phyloP scores from a whole-genome alignment of 768 basidiomycete genomes.

The Boletus barrowsii region DNA sequence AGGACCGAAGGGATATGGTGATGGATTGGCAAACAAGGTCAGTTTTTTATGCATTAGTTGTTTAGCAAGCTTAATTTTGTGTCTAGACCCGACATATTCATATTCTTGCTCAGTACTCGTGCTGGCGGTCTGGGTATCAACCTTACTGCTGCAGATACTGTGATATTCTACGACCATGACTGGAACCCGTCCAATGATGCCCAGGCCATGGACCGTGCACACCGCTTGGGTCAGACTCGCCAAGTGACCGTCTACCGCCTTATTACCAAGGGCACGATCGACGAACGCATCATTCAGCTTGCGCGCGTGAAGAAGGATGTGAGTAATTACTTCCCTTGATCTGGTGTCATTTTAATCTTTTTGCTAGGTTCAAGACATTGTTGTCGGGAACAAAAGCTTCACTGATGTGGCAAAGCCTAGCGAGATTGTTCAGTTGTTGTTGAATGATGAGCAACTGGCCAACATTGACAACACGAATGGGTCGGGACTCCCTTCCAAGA shows the following conservation, averaged over 20 bases:
- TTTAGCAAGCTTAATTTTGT: not conserved
- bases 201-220: constrained; percentile 97
- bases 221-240: constrained; percentile 93
- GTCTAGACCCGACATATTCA: constrained; percentile 76
- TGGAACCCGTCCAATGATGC: constrained; percentile 93
- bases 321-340: constrained; percentile 19
- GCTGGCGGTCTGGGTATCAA: constrained; percentile 98
- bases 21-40: constrained; percentile 98
- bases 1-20: constrained; percentile 98
- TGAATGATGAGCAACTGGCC: constrained; percentile 93
- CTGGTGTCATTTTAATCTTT: not conserved
- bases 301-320: constrained; percentile 98
- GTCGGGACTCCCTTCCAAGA: constrained; percentile 34
- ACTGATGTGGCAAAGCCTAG: constrained; percentile 92
- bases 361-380: constrained; percentile 92
- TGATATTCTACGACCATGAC: constrained; percentile 25
- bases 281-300: constrained; percentile 95
- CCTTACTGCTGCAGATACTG: constrained; percentile 63
- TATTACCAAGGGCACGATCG: constrained; percentile 91
- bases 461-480: constrained; percentile 53
- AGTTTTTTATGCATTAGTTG: constrained; percentile 17
- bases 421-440: constrained; percentile 91
- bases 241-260: constrained; percentile 96
- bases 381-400: constrained; percentile 95
- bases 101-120: constrained; percentile 90